A percentile compares a stretch with the other conserved stretches of the same genome.
Evolutionary conservation across 208 protist genomes (phyloP).

Genomic region (Trypanosoma caninum): DNA sequence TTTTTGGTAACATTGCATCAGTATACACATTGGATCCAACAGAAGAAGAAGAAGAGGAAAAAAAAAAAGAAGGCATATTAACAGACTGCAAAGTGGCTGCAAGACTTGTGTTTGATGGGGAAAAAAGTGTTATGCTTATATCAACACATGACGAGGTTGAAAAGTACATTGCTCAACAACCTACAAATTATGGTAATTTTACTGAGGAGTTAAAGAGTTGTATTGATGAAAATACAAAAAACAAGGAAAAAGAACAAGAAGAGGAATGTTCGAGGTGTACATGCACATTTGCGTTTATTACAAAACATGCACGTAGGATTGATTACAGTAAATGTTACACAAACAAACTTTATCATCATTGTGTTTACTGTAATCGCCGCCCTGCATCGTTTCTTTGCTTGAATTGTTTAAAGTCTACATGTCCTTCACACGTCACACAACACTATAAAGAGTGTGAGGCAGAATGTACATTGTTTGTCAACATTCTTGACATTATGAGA

Average conservation of each 20-base stretch:
- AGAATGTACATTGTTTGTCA: slow-evolving; percentile 63
- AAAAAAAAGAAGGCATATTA: slow-evolving; percentile 22
- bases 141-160: slow-evolving; percentile 49
- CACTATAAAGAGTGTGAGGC: slow-evolving; percentile 38
- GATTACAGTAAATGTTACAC: slow-evolving; percentile 65
- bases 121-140: slow-evolving; percentile 47
- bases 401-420: slow-evolving; percentile 58
- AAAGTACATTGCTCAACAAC: slow-evolving; percentile 27
- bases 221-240: background rate
- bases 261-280: slow-evolving; percentile 31
- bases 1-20: slow-evolving; percentile 41
- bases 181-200: background rate
- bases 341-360: slow-evolving; percentile 54
- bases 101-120: slow-evolving; percentile 45
- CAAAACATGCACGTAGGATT: slow-evolving; percentile 37
- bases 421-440: slow-evolving; percentile 60
- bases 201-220: background rate
- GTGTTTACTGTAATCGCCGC: slow-evolving; percentile 47
- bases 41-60: no score
- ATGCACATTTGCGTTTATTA: slow-evolving; percentile 46
- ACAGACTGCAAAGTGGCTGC: slow-evolving; percentile 56
- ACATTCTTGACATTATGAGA: slow-evolving; percentile 72
- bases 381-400: slow-evolving; percentile 70
- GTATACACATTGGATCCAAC: slow-evolving; percentile 39
- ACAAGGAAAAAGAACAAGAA: background rate